phyloP scores from a whole-genome alignment of 176 grass and related monocot genomes.

The Oryza brachyantha region DNA sequence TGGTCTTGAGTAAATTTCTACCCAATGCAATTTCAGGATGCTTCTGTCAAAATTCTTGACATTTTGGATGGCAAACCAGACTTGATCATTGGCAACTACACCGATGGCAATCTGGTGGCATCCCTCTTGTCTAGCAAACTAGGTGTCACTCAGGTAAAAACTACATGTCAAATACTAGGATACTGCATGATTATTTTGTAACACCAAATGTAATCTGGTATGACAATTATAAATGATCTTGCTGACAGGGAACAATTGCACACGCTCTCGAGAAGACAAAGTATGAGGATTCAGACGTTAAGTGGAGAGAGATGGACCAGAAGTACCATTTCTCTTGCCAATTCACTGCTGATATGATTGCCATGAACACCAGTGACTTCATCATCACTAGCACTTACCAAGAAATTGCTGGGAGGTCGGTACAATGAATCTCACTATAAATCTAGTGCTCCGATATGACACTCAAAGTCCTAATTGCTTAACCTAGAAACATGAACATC shows the following conservation, averaged over 20 bases:
- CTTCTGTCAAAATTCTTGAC: constrained; percentile 51
- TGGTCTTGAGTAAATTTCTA: not conserved
- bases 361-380: constrained; percentile 77
- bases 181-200: not conserved
- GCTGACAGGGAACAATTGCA: constrained; percentile 54
- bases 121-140: constrained; percentile 70
- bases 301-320: constrained; percentile 67
- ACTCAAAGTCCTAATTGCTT: not conserved
- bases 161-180: too few relatives aligned
- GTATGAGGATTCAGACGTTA: constrained; percentile 70
- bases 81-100: constrained; percentile 75
- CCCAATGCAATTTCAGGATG: constrained; percentile 38
- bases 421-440: not conserved
- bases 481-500: not conserved
- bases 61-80: constrained; percentile 65
- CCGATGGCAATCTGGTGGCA: constrained; percentile 75
- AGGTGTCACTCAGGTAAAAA: constrained; percentile 62
- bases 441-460: not conserved
- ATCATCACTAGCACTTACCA: constrained; percentile 81
- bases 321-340: constrained; percentile 88
- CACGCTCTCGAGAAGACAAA: constrained; percentile 86
- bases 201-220: not conserved
- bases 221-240: not conserved
- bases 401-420: constrained; percentile 75
- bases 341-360: constrained; percentile 77